These are phyloP conservation scores for Graphiopsis chlorocephala DNA, from an alignment of 2,329 filamentous ascomycete species.

Conservation along the genomic window DNA sequence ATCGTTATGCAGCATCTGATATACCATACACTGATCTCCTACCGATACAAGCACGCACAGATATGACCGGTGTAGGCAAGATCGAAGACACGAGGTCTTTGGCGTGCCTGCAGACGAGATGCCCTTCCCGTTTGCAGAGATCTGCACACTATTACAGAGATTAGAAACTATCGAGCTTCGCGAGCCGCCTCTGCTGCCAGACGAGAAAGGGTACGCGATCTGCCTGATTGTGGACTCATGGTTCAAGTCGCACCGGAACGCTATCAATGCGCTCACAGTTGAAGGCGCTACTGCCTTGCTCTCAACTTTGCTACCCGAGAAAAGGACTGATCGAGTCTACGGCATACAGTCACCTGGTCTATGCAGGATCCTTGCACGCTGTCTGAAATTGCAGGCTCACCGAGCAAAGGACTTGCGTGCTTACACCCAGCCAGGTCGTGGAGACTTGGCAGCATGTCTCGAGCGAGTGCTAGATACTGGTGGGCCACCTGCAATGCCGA, in stretches of 20 bases:
- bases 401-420: slow-evolving; percentile 60
- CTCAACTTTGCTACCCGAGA: slow-evolving; percentile 73
- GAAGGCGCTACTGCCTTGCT: slow-evolving; percentile 62
- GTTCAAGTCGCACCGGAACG: slow-evolving; percentile 63
- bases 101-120: slow-evolving; percentile 39
- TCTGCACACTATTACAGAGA: slow-evolving; percentile 72
- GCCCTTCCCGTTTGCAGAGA: slow-evolving; percentile 65
- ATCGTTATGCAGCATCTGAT: background rate
- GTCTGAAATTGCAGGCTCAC: slow-evolving; percentile 62
- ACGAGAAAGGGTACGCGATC: slow-evolving; percentile 26
- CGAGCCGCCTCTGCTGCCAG: slow-evolving; percentile 40
- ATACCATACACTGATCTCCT: background rate
- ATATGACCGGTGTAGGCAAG: background rate
- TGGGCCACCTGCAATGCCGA: slow-evolving; percentile 38
- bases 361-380: slow-evolving; percentile 64
- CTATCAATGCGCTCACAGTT: slow-evolving; percentile 57
- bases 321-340: slow-evolving; percentile 75
- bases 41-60: background rate
- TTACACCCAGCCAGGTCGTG: slow-evolving; percentile 58
- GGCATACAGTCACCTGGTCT: slow-evolving; percentile 62
- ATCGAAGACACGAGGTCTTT: background rate
- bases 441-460: slow-evolving; percentile 71
- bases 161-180: slow-evolving; percentile 54
- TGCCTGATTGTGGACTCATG: slow-evolving; percentile 56
- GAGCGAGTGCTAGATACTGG: slow-evolving; percentile 62